Evolutionary conservation across 1,284 basidiomycete species (phyloP), one percentile per base, ranked within the genome.

Genomic region (Meripilus lineatus): DNA sequence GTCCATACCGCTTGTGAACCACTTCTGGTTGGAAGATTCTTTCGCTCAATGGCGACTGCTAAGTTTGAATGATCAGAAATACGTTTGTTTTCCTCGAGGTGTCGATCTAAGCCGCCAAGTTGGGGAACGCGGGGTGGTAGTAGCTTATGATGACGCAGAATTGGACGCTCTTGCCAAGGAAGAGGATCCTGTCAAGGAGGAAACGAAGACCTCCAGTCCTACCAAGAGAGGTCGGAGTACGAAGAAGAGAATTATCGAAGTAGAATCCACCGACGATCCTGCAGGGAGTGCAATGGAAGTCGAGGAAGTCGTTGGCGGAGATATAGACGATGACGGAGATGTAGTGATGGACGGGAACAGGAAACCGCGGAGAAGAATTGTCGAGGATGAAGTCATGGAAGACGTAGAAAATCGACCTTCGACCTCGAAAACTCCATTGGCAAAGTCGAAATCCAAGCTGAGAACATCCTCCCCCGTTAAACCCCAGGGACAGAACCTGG

Each of bases 11-110:
- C 70, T 93, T 46, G 85, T 94, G 11, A 93, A 93, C 53, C 93
- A 95, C 55, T 72, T 77, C 0, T 95, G 91, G 88, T 71, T 95
- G 5, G 92, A 94, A 59, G 88, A 91, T 50, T 93, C 88, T 60
- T 89, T 92, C 55, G 63, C 79, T 15, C 73, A 80, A 39, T 93
- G 91, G 91, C 70, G 73, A n/a, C 28, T 30, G 28, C n/a, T 30
- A 10, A 8, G n/a, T 30, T n/a, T 8, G 28, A 10, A 30, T 30
- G 28, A 71, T 14, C 77, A 79, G 38, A 81, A 79, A 46, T 91
- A 88, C 61, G 76, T 82, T 42, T 54, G 68, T 24, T 89, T 84
- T 50, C 78, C 85, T 0, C 69, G 71, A 0, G 81, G 80, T 2
- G 62, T 87, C 32, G 81, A 90, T 58, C 87, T 84, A 57, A 73